Conservation (phyloP, 2,329 filamentous ascomycete species). For the Cordyceps fumosorosea region DNA sequence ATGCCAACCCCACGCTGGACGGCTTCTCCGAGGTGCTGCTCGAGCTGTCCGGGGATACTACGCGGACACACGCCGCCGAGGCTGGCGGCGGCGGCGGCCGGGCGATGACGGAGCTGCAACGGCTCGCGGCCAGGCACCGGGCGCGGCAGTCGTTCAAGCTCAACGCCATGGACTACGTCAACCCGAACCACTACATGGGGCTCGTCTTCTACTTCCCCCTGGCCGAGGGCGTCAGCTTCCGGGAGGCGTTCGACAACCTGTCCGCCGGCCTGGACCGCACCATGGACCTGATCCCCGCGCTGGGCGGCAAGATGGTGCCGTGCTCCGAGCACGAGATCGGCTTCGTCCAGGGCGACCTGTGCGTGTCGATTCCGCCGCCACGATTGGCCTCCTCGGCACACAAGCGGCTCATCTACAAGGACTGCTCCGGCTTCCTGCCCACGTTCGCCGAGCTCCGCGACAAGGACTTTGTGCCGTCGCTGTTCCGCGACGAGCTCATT, state of each 20-base stretch:
- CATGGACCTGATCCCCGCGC: conserved; percentile 29
- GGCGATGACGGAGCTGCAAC: conserved; percentile 11
- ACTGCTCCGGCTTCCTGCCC: conserved; percentile 21
- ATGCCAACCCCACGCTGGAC: conserved; percentile 25
- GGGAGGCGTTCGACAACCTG: conserved; percentile 25
- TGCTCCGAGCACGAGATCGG: conserved; percentile 22
- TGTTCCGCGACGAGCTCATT: conserved; percentile 23
- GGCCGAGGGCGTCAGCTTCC: conserved; percentile 18
- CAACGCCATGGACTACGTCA: conserved; percentile 28
- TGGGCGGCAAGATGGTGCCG: conserved; percentile 30
- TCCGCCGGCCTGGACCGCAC: conserved; percentile 29
- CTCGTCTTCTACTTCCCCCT: conserved; percentile 30
- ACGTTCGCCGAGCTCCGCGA: conserved; percentile 21
- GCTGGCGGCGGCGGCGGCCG: background rate
- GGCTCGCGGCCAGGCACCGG: conserved; percentile 18
- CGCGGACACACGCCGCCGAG: conserved; percentile 24
- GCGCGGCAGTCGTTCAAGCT: conserved; percentile 24
- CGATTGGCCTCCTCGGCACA: conserved; percentile 10
- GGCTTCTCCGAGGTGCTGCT: conserved; percentile 22
- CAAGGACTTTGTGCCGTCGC: conserved; percentile 21
- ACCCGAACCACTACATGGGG: conserved; percentile 26
- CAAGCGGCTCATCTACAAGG: conserved; percentile 20
- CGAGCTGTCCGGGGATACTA: conserved; percentile 15
- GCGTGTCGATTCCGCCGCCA: conserved; percentile 18
- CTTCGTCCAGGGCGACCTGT: conserved; percentile 19